Conservation (phyloP, 352 stramenopile genomes). For the Halophytophthora polymorphica region DNA sequence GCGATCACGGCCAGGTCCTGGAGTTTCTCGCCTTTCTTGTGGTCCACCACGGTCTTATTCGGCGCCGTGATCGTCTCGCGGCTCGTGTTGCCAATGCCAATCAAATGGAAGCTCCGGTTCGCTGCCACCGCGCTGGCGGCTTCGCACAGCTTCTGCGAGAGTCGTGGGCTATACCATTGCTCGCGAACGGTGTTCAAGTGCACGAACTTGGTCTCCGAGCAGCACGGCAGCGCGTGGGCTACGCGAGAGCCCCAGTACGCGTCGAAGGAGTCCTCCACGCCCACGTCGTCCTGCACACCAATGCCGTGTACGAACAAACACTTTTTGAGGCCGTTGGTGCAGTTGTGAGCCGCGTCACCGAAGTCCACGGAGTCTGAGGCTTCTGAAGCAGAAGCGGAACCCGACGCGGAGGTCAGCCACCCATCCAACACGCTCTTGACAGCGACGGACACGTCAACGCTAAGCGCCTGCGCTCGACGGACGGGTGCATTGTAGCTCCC, state of each 20-base stretch:
- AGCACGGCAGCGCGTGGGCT: conserved; percentile 18
- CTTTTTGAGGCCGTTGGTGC: conserved; percentile 14
- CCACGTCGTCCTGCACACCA: conserved; percentile 22
- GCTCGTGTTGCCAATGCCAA: background rate
- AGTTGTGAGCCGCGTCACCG: background rate
- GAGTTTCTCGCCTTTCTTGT: conserved; percentile 1
- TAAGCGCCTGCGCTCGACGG: too few species aligned
- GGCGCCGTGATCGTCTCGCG: background rate
- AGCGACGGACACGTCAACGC: background rate
- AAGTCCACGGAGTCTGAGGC: background rate
- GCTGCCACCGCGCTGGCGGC: conserved; percentile 10
- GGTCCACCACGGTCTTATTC: too few species aligned
- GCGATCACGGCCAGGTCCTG: conserved; percentile 28
- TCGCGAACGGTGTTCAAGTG: conserved; percentile 29
- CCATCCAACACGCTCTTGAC: too few species aligned
- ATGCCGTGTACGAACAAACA: conserved; percentile 52
- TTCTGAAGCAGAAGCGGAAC: too few species aligned
- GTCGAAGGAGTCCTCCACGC: conserved; percentile 18
- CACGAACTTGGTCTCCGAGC: conserved; percentile 27
- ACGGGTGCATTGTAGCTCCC: conserved; percentile 18
- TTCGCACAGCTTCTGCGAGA: conserved; percentile 21
- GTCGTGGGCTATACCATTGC: conserved; percentile 22
- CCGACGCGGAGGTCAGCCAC: too few species aligned
- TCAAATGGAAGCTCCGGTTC: conserved; percentile 16
- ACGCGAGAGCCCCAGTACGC: conserved; percentile 24